phyloP scores from a whole-genome alignment of 306 rosid species.

The Malus sylvestris region DNA sequence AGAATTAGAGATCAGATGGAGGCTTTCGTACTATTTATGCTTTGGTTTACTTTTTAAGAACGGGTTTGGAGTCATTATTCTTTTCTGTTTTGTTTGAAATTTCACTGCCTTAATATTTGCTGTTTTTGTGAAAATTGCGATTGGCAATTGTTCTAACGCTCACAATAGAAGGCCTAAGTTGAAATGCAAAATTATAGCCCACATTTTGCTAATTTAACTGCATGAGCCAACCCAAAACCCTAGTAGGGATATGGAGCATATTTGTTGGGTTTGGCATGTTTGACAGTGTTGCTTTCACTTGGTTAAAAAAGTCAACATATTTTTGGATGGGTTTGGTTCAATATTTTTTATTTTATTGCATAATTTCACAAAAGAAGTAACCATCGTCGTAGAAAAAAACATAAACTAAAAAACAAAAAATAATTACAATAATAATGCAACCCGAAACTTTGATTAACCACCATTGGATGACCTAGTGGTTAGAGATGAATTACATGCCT shows the following conservation, averaged over 20 bases:
- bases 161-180: not conserved
- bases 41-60: not conserved
- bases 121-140: not conserved
- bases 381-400: not conserved
- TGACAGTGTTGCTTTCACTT: not conserved
- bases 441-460: not conserved
- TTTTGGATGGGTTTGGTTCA: not conserved
- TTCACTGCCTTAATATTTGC: not conserved
- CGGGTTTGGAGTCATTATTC: not conserved
- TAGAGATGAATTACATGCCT: too few species aligned
- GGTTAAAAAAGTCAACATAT: not conserved
- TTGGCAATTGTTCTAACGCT: not conserved
- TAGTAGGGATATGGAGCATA: not conserved
- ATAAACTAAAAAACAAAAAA: not conserved
- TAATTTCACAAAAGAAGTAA: not conserved
- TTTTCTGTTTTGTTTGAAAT: not conserved
- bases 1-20: slow-evolving; percentile 14
- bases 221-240: not conserved
- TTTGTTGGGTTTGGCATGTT: not conserved
- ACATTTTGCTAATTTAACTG: not conserved
- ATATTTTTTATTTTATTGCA: not conserved
- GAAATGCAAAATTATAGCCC: not conserved
- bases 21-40: not conserved
- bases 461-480: too few species aligned
- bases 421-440: not conserved